Evolutionary conservation across 805 yeast species (phyloP).

Genomic region (Starmerella geochares): DNA sequence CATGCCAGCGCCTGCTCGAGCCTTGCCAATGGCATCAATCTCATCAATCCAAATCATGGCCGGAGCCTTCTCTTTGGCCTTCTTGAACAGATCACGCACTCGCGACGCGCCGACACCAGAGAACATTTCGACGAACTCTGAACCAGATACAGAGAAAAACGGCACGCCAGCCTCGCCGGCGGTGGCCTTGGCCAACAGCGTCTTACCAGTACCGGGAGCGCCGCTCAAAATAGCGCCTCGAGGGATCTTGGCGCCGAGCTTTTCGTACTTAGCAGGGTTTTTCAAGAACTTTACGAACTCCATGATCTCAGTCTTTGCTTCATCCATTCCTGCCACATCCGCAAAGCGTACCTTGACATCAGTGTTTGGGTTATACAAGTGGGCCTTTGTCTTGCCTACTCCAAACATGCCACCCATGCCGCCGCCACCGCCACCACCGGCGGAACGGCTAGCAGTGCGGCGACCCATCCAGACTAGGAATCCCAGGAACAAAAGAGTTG

Average conservation of each 20-base stretch:
- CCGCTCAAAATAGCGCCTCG: constrained; percentile 91
- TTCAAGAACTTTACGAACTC: constrained; percentile 86
- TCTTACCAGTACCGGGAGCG: constrained; percentile 96
- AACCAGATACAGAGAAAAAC: constrained; percentile 80
- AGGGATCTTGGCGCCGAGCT: constrained; percentile 86
- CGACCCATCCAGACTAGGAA: constrained; percentile 60
- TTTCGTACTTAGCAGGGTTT: constrained; percentile 74
- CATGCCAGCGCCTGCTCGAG: constrained; percentile 43
- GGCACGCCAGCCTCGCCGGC: constrained; percentile 97
- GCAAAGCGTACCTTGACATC: constrained; percentile 72
- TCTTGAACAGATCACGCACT: constrained; percentile 83
- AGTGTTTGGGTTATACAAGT: constrained; percentile 69
- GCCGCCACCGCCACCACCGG: constrained; percentile 39
- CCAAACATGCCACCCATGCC: constrained; percentile 62
- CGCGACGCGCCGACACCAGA: constrained; percentile 94
- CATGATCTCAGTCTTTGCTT: constrained; percentile 90
- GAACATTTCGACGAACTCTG: constrained; percentile 95
- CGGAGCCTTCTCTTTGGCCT: constrained; percentile 84
- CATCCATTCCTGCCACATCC: constrained; percentile 93
- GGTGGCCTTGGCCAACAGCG: constrained; percentile 83
- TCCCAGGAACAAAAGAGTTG: constrained; percentile 71
- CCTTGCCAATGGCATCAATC: constrained; percentile 91
- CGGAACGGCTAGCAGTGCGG: constrained; percentile 34
- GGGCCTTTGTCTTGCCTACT: constrained; percentile 57
- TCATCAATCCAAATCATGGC: constrained; percentile 86